phyloP scores from a whole-genome alignment of 495 filamentous ascomycete genomes.

The Venustampulla echinocandica region DNA sequence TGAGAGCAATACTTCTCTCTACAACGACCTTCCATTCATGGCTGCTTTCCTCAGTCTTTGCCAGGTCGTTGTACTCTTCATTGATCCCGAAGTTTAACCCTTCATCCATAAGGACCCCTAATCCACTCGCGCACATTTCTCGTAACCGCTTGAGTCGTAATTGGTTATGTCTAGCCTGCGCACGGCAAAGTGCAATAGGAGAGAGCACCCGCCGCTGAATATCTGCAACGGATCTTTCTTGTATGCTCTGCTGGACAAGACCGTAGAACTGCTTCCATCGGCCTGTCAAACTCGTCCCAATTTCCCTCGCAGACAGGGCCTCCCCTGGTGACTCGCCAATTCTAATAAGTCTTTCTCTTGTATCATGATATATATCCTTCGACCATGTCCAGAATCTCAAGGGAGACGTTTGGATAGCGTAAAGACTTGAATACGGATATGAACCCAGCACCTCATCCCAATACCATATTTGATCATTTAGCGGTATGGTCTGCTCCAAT shows the following conservation, averaged over 20 bases:
- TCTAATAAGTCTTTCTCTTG: conserved; percentile 36
- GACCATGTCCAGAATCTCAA: conserved; percentile 57
- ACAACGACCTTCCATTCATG: conserved; percentile 66
- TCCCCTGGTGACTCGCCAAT: conserved; percentile 20
- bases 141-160: conserved; percentile 55
- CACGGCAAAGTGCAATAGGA: conserved; percentile 59
- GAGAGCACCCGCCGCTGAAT: conserved; percentile 53
- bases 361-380: conserved; percentile 52
- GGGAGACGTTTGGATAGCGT: conserved; percentile 76
- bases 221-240: conserved; percentile 51
- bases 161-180: conserved; percentile 63
- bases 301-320: conserved; percentile 5
- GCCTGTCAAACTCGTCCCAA: conserved; percentile 30
- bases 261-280: conserved; percentile 73
- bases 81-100: conserved; percentile 54
- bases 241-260: conserved; percentile 62
- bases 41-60: conserved; percentile 32
- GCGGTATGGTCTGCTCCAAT: conserved; percentile 67
- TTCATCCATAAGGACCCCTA: conserved; percentile 79
- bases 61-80: conserved; percentile 32
- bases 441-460: conserved; percentile 82
- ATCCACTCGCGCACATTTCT: conserved; percentile 71
- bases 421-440: conserved; percentile 60
- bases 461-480: conserved; percentile 81
- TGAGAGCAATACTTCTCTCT: conserved; percentile 62